Evolutionary conservation across 2,329 filamentous ascomycete species (phyloP).

Genomic region (Phyllosticta citribraziliensis): DNA sequence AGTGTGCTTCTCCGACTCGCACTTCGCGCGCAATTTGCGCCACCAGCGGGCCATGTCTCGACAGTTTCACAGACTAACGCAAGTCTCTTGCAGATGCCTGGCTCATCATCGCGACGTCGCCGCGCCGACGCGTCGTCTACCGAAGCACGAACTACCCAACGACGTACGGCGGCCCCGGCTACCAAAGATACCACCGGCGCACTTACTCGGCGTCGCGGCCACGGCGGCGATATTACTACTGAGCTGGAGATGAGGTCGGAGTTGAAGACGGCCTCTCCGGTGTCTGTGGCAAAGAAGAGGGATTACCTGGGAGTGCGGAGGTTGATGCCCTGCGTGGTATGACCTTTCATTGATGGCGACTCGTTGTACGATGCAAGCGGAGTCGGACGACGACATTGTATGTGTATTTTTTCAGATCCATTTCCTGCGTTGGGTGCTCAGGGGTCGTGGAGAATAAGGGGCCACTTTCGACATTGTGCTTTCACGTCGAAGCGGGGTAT

Average conservation of each 20-base stretch:
- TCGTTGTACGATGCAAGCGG: background rate
- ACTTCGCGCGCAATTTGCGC: background rate
- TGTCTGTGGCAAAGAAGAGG: background rate
- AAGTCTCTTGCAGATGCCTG: background rate
- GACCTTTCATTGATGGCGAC: background rate
- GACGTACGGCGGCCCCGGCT: background rate
- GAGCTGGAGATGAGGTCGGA: background rate
- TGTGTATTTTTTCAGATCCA: background rate
- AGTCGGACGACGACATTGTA: background rate
- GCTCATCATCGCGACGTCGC: background rate
- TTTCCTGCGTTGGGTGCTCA: background rate
- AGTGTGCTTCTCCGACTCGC: background rate
- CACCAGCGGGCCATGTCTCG: background rate
- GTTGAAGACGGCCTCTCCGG: too few species aligned
- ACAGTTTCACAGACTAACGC: background rate
- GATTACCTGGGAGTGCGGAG: background rate
- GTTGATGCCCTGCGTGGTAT: background rate
- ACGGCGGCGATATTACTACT: conserved; percentile 1
- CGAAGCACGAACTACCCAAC: background rate
- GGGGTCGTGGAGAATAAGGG: background rate
- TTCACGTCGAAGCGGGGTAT: background rate
- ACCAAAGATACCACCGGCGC: background rate
- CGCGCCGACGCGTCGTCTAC: conserved; percentile 5
- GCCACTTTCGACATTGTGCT: background rate
- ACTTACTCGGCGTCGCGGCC: conserved; percentile 1